Conservation (phyloP, 192 early-diverging fungal genomes). For the Backusella luteola region DNA sequence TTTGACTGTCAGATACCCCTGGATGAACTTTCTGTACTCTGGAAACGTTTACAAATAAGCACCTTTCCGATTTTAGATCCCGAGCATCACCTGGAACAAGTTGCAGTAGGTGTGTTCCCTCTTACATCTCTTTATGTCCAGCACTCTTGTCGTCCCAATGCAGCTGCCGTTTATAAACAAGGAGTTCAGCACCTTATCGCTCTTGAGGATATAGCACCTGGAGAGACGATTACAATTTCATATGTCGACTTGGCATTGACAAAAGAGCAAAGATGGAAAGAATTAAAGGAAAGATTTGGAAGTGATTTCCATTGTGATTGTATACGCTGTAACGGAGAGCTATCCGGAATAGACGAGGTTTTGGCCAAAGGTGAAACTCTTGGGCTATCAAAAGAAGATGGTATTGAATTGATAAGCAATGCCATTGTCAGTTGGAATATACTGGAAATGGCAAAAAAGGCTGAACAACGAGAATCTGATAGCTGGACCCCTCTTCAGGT, state of each 20-base stretch:
- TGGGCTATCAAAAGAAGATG: background rate
- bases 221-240: conserved; percentile 53
- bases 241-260: conserved; percentile 56
- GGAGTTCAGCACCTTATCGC: conserved; percentile 48
- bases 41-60: conserved; percentile 4
- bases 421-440: background rate
- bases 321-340: conserved; percentile 6
- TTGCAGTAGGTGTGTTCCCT: conserved; percentile 36
- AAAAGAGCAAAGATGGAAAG: conserved; percentile 14
- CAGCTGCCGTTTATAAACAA: conserved; percentile 53
- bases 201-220: conserved; percentile 49
- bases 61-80: conserved; percentile 25
- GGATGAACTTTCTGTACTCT: conserved; percentile 10
- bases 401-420: background rate
- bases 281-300: conserved; percentile 15
- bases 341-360: conserved; percentile 4
- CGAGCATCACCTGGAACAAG: conserved; percentile 12
- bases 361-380: conserved; percentile 12
- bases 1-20: conserved; percentile 22
- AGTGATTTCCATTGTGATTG: conserved; percentile 22
- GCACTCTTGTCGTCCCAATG: conserved; percentile 68
- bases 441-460: conserved; percentile 14
- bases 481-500: background rate
- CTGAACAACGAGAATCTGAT: background rate
- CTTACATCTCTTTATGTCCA: conserved; percentile 58